Percentiles rank a stretch among this genome's conserved stretches.
Conservation (phyloP, 345 rosid species). For the Euphorbia lathyris region DNA sequence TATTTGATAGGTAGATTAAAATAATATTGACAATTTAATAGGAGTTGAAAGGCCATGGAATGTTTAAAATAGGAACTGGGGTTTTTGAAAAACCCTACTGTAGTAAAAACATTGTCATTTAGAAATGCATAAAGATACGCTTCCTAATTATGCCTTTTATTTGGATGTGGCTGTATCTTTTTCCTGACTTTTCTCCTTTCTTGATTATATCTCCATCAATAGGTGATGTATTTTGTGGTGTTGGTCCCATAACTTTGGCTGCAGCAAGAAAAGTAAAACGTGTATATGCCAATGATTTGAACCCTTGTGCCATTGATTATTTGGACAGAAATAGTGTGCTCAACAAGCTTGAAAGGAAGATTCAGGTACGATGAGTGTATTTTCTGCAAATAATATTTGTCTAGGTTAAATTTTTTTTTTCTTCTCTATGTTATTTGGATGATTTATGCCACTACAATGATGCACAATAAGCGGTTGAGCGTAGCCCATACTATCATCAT, state of each 20-base stretch:
- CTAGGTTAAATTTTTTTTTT: not conserved
- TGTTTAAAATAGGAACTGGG: not conserved
- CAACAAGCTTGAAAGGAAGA: slow-evolving; percentile 73
- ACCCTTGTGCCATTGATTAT: slow-evolving; percentile 75
- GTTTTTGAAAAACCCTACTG: too few species aligned
- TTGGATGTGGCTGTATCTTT: not conserved
- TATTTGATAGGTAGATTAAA: not conserved
- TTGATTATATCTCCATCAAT: slow-evolving; percentile 19
- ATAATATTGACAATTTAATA: not conserved
- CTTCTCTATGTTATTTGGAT: not conserved
- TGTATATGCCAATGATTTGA: slow-evolving; percentile 88
- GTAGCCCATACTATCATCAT: not conserved
- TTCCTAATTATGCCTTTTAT: not conserved
- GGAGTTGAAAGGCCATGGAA: not conserved
- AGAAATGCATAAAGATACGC: too few species aligned
- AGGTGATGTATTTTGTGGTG: slow-evolving; percentile 90
- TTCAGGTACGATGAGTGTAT: slow-evolving; percentile 42
- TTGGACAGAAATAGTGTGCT: slow-evolving; percentile 68
- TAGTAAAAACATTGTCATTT: not conserved
- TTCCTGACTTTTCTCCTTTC: not conserved
- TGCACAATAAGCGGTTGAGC: not conserved
- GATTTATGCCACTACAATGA: not conserved
- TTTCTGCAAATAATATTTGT: not conserved
- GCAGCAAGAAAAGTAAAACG: slow-evolving; percentile 81
- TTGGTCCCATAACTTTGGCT: slow-evolving; percentile 78